These are phyloP conservation scores for Pichia sporocuriosa DNA, from an alignment of 805 yeast species.

Conservation along the genomic window DNA sequence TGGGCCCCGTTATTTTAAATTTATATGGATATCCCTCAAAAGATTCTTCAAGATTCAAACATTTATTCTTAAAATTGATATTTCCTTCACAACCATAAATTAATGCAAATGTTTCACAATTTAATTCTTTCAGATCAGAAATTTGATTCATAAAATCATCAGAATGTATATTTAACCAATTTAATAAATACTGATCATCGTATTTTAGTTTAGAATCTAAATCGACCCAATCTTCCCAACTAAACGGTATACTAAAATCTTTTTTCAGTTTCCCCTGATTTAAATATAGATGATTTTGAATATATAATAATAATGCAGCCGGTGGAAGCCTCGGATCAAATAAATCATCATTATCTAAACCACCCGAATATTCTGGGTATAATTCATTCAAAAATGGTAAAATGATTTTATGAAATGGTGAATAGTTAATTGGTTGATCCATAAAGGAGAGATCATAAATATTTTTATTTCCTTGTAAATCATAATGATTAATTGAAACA, in stretches of 20 bases:
- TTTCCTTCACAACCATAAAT: constrained; percentile 19
- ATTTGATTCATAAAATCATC: constrained; percentile 1
- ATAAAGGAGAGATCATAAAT: constrained; percentile 5
- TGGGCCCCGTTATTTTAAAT: constrained; percentile 23
- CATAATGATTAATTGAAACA: not conserved
- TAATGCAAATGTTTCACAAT: constrained; percentile 11
- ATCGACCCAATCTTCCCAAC: constrained; percentile 30
- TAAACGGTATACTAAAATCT: constrained; percentile 21
- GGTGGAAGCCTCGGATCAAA: constrained; percentile 18
- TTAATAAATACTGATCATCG: constrained; percentile 15
- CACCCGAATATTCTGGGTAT: too few relatives aligned
- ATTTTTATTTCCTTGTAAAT: too few relatives aligned
- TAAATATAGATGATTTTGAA: constrained; percentile 8
- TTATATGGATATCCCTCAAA: constrained; percentile 13
- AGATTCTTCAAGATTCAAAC: constrained; percentile 2
- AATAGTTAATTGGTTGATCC: not conserved
- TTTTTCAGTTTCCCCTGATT: constrained; percentile 5
- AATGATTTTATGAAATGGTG: constrained; percentile 12
- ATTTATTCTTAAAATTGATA: constrained; percentile 10
- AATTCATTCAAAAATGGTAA: constrained; percentile 10
- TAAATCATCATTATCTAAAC: not conserved
- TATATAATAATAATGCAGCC: constrained; percentile 10
- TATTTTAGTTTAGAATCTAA: constrained; percentile 20
- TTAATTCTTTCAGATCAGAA: not conserved
- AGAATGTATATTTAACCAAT: constrained; percentile 14